phyloP scores from a whole-genome alignment of 108 stramenopile species.

The Aurantiochytrium sp. region DNA sequence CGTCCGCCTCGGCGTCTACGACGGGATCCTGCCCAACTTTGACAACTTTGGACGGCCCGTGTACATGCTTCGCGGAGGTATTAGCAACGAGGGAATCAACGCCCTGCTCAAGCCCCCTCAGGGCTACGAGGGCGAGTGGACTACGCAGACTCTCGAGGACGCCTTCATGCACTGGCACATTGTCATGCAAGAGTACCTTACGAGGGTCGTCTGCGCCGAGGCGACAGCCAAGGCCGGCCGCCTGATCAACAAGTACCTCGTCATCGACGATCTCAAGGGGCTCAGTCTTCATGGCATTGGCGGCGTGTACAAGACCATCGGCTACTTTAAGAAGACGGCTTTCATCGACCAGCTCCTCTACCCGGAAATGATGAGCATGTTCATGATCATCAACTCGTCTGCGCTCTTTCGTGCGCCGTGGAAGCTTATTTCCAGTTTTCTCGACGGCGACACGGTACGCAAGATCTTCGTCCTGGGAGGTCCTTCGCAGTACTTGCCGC shows the following conservation, averaged over 20 bases:
- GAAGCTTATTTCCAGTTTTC: neutral
- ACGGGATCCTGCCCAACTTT: neutral
- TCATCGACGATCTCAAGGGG: constrained; percentile 22
- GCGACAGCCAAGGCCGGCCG: neutral
- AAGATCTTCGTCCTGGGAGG: constrained; percentile 17
- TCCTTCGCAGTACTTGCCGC: neutral
- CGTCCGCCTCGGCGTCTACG: neutral
- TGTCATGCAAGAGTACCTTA: constrained; percentile 11
- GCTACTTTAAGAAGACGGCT: neutral
- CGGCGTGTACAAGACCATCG: neutral
- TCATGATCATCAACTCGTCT: neutral
- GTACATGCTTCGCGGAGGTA: neutral
- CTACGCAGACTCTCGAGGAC: neutral
- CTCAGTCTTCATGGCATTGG: neutral
- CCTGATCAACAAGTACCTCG: constrained; percentile 27
- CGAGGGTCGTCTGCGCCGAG: neutral
- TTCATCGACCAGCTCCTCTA: constrained; percentile 7
- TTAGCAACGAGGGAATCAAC: neutral
- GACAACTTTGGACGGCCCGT: neutral
- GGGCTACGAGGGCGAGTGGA: neutral
- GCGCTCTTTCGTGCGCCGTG: neutral
- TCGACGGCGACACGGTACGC: neutral
- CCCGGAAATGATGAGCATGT: neutral
- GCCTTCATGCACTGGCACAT: neutral
- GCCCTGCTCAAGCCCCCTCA: neutral